These are phyloP conservation scores for Cercospora sp. DNA, from an alignment of 2,329 filamentous ascomycete species.

Conservation along the genomic window DNA sequence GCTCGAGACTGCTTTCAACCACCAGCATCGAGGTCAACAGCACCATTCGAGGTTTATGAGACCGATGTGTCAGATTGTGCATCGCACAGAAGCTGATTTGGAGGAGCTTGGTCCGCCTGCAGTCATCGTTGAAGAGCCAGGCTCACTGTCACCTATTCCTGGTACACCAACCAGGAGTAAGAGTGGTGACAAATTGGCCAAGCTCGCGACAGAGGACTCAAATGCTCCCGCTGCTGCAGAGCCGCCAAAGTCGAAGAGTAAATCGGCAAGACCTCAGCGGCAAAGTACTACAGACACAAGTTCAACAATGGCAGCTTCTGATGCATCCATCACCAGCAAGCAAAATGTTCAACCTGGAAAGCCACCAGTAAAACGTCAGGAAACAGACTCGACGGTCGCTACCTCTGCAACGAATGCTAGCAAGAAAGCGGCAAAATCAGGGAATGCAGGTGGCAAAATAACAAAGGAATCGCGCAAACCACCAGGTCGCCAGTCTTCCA, in stretches of 20 bases:
- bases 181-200: slow-evolving; percentile 6
- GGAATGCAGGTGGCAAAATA: background rate
- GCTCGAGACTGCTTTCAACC: slow-evolving; percentile 60
- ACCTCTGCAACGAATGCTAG: slow-evolving; percentile 14
- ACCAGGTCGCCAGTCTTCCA: slow-evolving; percentile 12
- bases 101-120: slow-evolving; percentile 17
- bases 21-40: slow-evolving; percentile 60
- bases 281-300: slow-evolving; percentile 15
- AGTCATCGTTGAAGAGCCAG: slow-evolving; percentile 22
- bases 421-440: slow-evolving; percentile 4
- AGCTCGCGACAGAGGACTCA: background rate
- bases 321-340: slow-evolving; percentile 8
- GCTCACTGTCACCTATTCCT: slow-evolving; percentile 9
- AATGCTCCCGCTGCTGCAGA: slow-evolving; percentile 10
- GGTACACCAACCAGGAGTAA: slow-evolving; percentile 14
- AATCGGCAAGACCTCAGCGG: slow-evolving; percentile 6
- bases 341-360: slow-evolving; percentile 12
- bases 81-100: slow-evolving; percentile 22
- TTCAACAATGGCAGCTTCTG: slow-evolving; percentile 15
- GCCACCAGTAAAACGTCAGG: slow-evolving; percentile 19
- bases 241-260: slow-evolving; percentile 2
- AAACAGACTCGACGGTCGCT: slow-evolving; percentile 25
- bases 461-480: slow-evolving; percentile 11
- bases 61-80: slow-evolving; percentile 48
- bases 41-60: slow-evolving; percentile 64